Evolutionary conservation across 257 asterid genomes (phyloP).

Genomic region (Primulina huaijiensis): DNA sequence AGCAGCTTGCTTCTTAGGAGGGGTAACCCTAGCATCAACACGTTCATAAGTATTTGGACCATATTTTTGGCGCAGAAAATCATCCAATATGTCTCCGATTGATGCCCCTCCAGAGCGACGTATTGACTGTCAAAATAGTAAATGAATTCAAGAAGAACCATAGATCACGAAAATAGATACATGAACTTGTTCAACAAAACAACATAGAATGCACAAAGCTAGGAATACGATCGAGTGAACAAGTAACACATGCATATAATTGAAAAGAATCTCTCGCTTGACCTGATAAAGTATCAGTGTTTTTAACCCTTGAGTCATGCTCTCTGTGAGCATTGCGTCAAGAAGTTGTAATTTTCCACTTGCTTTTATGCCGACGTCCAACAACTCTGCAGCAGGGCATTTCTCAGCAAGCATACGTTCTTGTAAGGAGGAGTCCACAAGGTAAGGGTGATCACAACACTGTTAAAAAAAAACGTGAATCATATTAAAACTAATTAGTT

Average conservation of each 20-base stretch:
- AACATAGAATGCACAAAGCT: conserved; percentile 3
- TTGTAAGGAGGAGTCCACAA: conserved; percentile 53
- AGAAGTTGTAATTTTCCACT: conserved; percentile 84
- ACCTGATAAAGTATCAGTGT: conserved; percentile 83
- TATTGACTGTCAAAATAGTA: conserved; percentile 40
- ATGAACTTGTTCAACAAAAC: conserved; percentile 14
- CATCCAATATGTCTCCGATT: conserved; percentile 67
- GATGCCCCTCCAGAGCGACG: conserved; percentile 40
- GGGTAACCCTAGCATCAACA: conserved; percentile 41
- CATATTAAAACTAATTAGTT: conserved; percentile 21
- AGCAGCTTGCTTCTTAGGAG: conserved; percentile 66
- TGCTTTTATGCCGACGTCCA: conserved; percentile 70
- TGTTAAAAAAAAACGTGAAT: conserved; percentile 30
- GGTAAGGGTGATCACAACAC: conserved; percentile 92
- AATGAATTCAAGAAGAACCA: conserved; percentile 17
- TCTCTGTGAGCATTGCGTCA: conserved; percentile 64
- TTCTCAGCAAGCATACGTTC: conserved; percentile 40
- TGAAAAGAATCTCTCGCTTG: conserved; percentile 14
- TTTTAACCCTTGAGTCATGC: conserved; percentile 46
- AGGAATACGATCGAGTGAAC: background rate
- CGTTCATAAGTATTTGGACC: conserved; percentile 67
- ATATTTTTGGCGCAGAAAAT: conserved; percentile 59
- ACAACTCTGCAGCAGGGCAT: conserved; percentile 40
- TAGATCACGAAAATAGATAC: conserved; percentile 13
- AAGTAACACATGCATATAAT: conserved; percentile 8